These are phyloP conservation scores for Penicillium bialowiezense DNA, from an alignment of 495 filamentous ascomycete genomes.

Conservation along the genomic window DNA sequence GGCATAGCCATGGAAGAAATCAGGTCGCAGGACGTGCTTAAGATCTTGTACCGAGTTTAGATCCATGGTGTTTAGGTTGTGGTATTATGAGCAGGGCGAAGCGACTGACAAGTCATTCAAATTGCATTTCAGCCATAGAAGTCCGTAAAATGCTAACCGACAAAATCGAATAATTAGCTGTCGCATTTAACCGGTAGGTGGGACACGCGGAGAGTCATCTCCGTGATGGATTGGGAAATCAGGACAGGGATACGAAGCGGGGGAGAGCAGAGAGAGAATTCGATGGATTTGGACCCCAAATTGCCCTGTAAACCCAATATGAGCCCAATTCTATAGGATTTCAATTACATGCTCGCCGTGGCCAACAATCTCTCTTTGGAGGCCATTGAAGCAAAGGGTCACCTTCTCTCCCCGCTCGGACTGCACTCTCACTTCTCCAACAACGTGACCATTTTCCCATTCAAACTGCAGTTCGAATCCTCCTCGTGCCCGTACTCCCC, in stretches of 20 bases:
- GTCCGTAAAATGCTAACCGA: too few species aligned
- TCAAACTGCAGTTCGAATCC: conserved; percentile 38
- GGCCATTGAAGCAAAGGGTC: conserved; percentile 19
- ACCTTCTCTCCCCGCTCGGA: conserved; percentile 13
- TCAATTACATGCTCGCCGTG: conserved; percentile 8
- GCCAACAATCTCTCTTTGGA: conserved; percentile 8
- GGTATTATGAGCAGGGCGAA: neutral
- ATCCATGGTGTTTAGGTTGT: conserved; percentile 18
- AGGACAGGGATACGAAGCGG: neutral
- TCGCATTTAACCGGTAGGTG: conserved; percentile 9
- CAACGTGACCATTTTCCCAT: conserved; percentile 28
- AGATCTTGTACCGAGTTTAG: conserved; percentile 30
- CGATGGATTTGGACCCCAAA: too few species aligned
- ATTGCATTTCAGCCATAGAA: too few species aligned
- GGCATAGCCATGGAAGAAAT: conserved; percentile 38
- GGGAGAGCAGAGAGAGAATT: neutral
- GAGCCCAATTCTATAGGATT: neutral
- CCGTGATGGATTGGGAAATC: conserved; percentile 17
- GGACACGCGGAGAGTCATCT: neutral
- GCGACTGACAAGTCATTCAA: neutral
- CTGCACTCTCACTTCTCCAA: conserved; percentile 15
- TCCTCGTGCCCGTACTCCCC: conserved; percentile 39
- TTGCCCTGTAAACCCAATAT: too few species aligned
- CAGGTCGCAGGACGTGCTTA: conserved; percentile 25
- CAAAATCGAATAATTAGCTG: too few species aligned